phyloP scores from a whole-genome alignment of 2,329 filamentous ascomycete species.

The Catunica adiposa region DNA sequence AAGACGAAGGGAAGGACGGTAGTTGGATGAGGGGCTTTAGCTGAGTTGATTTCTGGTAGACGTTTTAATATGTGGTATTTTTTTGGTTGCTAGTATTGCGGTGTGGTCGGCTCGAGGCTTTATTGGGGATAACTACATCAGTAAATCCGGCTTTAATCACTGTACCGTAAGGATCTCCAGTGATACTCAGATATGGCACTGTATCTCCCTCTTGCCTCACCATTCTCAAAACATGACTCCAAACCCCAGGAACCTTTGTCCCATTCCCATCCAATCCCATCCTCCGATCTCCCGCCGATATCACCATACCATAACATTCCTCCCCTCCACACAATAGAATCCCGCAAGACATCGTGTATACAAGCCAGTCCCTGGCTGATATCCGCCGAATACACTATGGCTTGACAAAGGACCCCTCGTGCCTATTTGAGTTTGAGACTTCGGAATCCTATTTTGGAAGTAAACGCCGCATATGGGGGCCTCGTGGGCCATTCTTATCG shows the following conservation, averaged over 20 bases:
- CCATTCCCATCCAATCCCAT: not conserved
- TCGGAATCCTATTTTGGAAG: not conserved
- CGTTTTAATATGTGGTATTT: too few relatives aligned
- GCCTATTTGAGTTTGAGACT: not conserved
- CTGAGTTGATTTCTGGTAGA: too few relatives aligned
- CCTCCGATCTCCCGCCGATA: not conserved
- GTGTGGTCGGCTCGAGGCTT: not conserved
- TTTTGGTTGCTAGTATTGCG: too few relatives aligned
- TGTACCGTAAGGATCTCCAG: not conserved
- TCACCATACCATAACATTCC: not conserved
- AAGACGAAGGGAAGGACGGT: not conserved
- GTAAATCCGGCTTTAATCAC: not conserved
- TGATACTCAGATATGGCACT: not conserved
- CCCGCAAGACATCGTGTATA: not conserved
- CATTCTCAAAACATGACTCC: not conserved
- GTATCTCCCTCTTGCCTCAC: not conserved
- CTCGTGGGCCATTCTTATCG: not conserved
- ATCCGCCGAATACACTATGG: too few relatives aligned
- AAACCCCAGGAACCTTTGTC: not conserved
- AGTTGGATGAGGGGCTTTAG: not conserved
- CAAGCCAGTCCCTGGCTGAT: not conserved
- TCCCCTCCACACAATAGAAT: not conserved
- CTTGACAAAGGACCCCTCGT: not conserved
- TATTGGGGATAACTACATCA: not conserved
- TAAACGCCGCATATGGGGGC: too few relatives aligned